Evolutionary conservation across 306 rosid genomes (phyloP).

Genomic region (Fagus crenata): DNA sequence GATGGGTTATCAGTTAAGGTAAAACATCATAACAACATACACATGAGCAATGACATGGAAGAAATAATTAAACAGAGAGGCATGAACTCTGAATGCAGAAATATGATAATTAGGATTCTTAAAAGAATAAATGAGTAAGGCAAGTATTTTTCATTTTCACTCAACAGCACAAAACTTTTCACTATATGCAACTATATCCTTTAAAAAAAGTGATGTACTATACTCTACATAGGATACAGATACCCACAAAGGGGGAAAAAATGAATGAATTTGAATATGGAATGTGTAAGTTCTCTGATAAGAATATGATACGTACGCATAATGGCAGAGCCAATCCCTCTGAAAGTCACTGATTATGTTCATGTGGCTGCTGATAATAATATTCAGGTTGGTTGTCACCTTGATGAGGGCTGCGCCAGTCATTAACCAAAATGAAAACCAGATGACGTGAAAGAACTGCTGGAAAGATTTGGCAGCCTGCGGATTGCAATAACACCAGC

Average conservation of each 20-base stretch:
- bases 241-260: conserved; percentile 42
- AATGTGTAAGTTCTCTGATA: conserved; percentile 31
- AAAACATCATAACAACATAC: background rate
- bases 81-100: background rate
- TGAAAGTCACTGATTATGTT: conserved; percentile 23
- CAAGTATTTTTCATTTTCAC: background rate
- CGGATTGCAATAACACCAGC: conserved; percentile 71
- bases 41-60: background rate
- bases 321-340: conserved; percentile 28
- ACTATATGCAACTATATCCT: conserved; percentile 38
- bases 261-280: conserved; percentile 65
- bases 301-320: conserved; percentile 30
- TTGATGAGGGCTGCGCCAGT: conserved; percentile 4
- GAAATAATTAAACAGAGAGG: background rate
- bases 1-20: background rate
- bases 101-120: background rate
- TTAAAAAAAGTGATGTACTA: conserved; percentile 33
- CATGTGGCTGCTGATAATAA: conserved; percentile 30
- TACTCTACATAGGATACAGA: conserved; percentile 49
- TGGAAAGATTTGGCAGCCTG: conserved; percentile 60
- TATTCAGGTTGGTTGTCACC: conserved; percentile 31
- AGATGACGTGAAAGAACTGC: conserved; percentile 53
- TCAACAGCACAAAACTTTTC: conserved; percentile 12
- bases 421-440: conserved; percentile 76
- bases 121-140: background rate